phyloP scores from a whole-genome alignment of 1,139 yeast genomes.

The Blastobotrys arbuscula region DNA sequence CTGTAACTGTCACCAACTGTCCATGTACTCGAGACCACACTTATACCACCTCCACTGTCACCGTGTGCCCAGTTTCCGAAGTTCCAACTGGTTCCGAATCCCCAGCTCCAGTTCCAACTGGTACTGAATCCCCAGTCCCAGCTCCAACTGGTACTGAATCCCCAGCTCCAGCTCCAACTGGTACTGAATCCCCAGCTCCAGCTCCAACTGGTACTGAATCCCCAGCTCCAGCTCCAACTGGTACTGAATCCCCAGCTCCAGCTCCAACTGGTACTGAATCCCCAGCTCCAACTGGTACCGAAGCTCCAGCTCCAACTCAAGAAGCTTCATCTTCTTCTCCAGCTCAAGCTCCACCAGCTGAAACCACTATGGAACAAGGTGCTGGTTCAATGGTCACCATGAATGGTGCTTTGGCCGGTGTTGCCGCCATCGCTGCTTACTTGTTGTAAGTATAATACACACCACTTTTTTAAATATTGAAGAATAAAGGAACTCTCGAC shows the following conservation, averaged over 20 bases:
- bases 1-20: slow-evolving; percentile 42
- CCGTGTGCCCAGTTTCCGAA: slow-evolving; percentile 35
- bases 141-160: not conserved
- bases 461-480: not conserved
- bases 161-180: slow-evolving; percentile 14
- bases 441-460: not conserved
- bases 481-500: too few species aligned
- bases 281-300: slow-evolving; percentile 14
- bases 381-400: not conserved
- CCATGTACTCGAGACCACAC: slow-evolving; percentile 54
- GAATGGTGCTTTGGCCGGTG: slow-evolving; percentile 4
- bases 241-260: slow-evolving; percentile 14
- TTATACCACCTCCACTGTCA: slow-evolving; percentile 38
- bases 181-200: slow-evolving; percentile 16
- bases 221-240: slow-evolving; percentile 10
- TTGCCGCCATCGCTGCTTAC: slow-evolving; percentile 3
- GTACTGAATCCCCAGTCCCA: slow-evolving; percentile 14
- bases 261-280: not conserved
- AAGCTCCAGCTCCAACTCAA: slow-evolving; percentile 14
- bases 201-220: slow-evolving; percentile 13
- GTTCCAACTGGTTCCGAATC: slow-evolving; percentile 19
- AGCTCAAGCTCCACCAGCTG: slow-evolving; percentile 7
- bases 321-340: slow-evolving; percentile 8
- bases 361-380: slow-evolving; percentile 3
- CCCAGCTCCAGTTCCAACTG: slow-evolving; percentile 9